Evolutionary conservation across 768 basidiomycete genomes (phyloP), one percentile per base, ranked within the genome.

Genomic region (Suillus fuscotomentosus): DNA sequence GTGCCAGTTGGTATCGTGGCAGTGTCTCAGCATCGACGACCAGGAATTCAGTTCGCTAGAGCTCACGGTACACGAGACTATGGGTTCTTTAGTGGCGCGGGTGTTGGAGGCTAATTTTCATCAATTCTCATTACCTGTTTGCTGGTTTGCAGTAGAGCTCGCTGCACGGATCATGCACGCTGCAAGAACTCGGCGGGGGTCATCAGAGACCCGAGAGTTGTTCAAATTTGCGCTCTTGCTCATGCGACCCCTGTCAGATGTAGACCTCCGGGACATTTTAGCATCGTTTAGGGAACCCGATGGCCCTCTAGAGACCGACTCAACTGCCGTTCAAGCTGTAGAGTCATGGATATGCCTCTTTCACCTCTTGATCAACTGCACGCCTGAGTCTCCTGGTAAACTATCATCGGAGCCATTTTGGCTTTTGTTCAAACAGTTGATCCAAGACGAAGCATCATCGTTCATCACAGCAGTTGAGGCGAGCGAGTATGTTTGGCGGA

Each of bases 261-360:
- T 82, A 60, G 89, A 87, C 24, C 71, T 91, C 54, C 79, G 83
- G 42, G 60, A 67, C 0, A 61, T 67, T 38, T 68, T 77, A 54
- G 54, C 59, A 22, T 54, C 67, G 17, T 65, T 77, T 50, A 56
- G 57, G 50, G 64, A 65, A 47, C 62, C 70, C n/a, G 68, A 69
- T 54, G 60, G 50, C 39, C 65, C 71, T 20, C 63, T 67, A 5
- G 80, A 82, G 66, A 76, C 75, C 27, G 72, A 77, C 38, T 71
- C 75, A 43, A 66, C 83, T 51, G 66, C 78, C 14, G 77, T 82
- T 66, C 80, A 78, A 50, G 79, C 82, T 1, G 81, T 85, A 2
- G 89, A 94, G 69, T 67, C 90, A 20, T 97, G 95, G 95, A 80
- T 93, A 56, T 86, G 84, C 43, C 70, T 94, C 24, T 80, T 91